Evolutionary conservation across 441 rosid species (phyloP), one percentile per base, ranked within the genome.

Genomic region (Macaranga tanarius): DNA sequence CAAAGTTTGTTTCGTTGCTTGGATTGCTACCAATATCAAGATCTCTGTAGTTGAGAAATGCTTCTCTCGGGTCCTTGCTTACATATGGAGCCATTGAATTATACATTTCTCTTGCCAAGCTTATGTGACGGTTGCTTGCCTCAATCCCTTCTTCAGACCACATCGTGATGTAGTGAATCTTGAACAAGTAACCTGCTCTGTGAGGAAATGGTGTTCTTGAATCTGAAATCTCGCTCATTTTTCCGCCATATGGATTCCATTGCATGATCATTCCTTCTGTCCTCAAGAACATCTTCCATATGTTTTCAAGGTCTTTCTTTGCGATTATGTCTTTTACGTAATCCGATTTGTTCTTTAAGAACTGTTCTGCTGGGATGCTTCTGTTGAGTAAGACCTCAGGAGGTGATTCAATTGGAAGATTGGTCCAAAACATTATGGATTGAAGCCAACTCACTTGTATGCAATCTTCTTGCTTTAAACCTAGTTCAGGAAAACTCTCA

Each of bases 1-100:
- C n/a, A n/a, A n/a, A n/a, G n/a, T n/a, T n/a, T n/a, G n/a, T n/a
- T n/a, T n/a, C n/a, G n/a, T n/a, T n/a, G n/a, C n/a, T n/a, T n/a
- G n/a, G n/a, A n/a, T n/a, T n/a, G n/a, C n/a, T n/a, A n/a, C 96
- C 92, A 13, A 87, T 78, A 42, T 87, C 92, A 0, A 89, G 59
- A 75, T 89, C 93, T 60, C 88, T 62, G 45, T 86, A 87, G 23
- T 84, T 87, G 28, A 86, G 77, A 61, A 80, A 88, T 16, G 87
- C 87, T 67, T 63, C 71, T 67, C 88, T 72, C 4, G 92, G 93
- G 60, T 79, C 74, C 71, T 84, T 87, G 58, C 89, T 84, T 60
- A 87, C 96, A 67, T 76, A 85, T 0, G 76, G 77, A 0, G 84
- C 79, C 88, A 83, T 84, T 82, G 69, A 87, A 44, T 61, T 45